phyloP scores from a whole-genome alignment of 139 green algal genomes.

The Tetratostichococcus sp. region DNA sequence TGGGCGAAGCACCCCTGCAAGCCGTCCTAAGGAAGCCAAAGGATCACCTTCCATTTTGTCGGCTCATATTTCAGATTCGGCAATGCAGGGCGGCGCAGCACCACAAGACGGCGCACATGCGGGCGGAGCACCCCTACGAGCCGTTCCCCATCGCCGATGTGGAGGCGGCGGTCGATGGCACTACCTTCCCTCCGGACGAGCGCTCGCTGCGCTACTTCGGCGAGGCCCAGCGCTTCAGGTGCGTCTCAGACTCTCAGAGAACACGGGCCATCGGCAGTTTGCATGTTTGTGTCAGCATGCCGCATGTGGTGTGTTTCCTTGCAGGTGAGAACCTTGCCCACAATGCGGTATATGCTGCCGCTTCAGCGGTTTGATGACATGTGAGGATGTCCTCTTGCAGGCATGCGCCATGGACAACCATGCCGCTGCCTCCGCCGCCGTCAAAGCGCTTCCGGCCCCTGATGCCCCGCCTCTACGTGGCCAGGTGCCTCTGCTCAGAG shows the following conservation, averaged over 20 bases:
- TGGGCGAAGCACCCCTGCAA: too few relatives aligned
- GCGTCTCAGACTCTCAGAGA: too few relatives aligned
- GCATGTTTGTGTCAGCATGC: too few relatives aligned
- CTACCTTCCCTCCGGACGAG: conserved; percentile 17
- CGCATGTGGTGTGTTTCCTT: too few relatives aligned
- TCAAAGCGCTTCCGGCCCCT: not conserved
- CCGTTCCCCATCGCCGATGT: conserved; percentile 40
- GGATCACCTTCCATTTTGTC: too few relatives aligned
- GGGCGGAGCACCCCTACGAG: conserved; percentile 31
- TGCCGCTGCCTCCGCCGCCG: not conserved
- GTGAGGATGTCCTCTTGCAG: not conserved
- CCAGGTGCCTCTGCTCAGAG: not conserved
- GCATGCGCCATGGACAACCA: not conserved
- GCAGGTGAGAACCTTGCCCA: not conserved
- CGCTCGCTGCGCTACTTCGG: conserved; percentile 13
- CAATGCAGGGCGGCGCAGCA: not conserved
- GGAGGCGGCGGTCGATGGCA: conserved; percentile 34
- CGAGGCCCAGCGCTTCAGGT: not conserved
- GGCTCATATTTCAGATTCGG: too few relatives aligned
- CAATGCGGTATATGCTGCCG: too few relatives aligned
- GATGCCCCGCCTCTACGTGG: not conserved
- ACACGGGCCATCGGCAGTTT: too few relatives aligned
- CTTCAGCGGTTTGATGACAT: too few relatives aligned
- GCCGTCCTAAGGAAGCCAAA: too few relatives aligned
- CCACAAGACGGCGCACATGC: conserved; percentile 8